Evolutionary conservation across 495 filamentous ascomycete species (phyloP).

Genomic region (Neurospora sp.): DNA sequence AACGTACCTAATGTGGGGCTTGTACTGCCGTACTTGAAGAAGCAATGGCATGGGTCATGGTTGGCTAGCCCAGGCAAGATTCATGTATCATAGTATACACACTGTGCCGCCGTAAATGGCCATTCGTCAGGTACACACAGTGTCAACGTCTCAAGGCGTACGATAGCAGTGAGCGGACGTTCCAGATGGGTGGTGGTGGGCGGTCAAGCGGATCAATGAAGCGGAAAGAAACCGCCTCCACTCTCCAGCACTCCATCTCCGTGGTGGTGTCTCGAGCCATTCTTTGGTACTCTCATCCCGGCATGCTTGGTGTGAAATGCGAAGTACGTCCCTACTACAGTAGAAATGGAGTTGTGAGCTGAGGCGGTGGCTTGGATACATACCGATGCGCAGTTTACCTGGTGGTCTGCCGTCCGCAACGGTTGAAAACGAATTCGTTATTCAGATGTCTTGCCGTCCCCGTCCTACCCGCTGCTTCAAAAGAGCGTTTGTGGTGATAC

Average conservation of each 20-base stretch:
- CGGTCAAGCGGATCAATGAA: constrained; percentile 25
- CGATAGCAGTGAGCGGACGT: constrained; percentile 1
- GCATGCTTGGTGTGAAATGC: background rate
- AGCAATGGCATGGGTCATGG: background rate
- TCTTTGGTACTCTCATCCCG: background rate
- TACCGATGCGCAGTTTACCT: background rate
- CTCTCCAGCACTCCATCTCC: background rate
- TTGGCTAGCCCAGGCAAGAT: background rate
- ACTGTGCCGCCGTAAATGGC: background rate
- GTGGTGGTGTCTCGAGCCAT: constrained; percentile 2
- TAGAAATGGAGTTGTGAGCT: background rate
- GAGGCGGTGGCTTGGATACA: background rate
- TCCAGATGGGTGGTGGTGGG: constrained; percentile 6
- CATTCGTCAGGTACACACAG: background rate
- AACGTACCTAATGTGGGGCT: background rate
- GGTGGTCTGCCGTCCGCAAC: background rate
- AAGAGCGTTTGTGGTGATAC: background rate
- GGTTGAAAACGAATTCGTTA: background rate
- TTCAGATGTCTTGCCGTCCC: background rate
- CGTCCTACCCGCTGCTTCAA: background rate
- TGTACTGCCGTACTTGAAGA: background rate
- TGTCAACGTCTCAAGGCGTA: background rate
- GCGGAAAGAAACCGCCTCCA: constrained; percentile 7
- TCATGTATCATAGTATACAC: background rate
- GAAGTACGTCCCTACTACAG: background rate